phyloP scores from a whole-genome alignment of 192 early-diverging fungal genomes.

The Entomortierella parvispora region DNA sequence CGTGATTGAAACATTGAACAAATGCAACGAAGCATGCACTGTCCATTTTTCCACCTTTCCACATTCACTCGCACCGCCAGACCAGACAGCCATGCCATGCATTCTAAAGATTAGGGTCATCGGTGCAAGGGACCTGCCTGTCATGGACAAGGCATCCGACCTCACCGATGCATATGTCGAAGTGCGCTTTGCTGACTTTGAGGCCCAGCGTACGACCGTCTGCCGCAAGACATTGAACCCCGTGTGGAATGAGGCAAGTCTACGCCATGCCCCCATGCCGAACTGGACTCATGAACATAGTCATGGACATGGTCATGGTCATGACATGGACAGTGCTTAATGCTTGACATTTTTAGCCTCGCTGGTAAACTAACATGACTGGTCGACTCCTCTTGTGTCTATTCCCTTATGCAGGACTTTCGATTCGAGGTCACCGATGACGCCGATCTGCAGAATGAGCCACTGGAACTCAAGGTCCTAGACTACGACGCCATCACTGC shows the following conservation, averaged over 20 bases:
- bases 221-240: constrained; percentile 80
- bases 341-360: not conserved
- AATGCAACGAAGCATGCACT: not conserved
- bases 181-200: constrained; percentile 77
- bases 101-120: constrained; percentile 79
- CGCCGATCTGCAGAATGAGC: constrained; percentile 83
- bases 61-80: not conserved
- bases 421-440: constrained; percentile 83
- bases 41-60: not conserved
- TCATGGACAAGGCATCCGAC: constrained; percentile 86
- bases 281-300: not conserved
- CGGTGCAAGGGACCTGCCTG: constrained; percentile 77
- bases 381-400: no score
- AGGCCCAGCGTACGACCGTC: constrained; percentile 71
- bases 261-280: not conserved
- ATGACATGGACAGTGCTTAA: no score
- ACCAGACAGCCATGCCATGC: constrained; percentile 67
- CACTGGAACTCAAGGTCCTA: constrained; percentile 79
- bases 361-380: no score
- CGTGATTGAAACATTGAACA: not conserved
- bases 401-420: constrained; percentile 69
- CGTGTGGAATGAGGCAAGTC: constrained; percentile 75
- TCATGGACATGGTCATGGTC: not conserved
- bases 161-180: constrained; percentile 89
- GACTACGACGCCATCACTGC: constrained; percentile 80